Conservation (phyloP, 1,284 basidiomycete species). For the Pholiota adiposa region DNA sequence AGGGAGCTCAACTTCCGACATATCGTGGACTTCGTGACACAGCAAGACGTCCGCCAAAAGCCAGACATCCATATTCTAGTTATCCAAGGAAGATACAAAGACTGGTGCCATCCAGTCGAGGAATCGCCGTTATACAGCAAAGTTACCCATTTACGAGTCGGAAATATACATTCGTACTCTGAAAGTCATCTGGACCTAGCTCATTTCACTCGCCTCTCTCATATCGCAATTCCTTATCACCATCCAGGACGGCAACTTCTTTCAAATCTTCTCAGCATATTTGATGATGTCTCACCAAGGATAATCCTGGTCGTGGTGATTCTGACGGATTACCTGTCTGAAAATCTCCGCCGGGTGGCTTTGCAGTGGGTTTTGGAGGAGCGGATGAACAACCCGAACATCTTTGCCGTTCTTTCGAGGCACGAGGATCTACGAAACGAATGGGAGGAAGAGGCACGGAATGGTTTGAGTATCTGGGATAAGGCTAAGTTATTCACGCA, state of each 20-base stretch:
- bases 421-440: conserved; percentile 16
- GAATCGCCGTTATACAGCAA: conserved; percentile 17
- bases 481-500: conserved; percentile 19
- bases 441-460: conserved; percentile 26
- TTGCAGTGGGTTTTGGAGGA: conserved; percentile 14
- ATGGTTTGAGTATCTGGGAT: conserved; percentile 23
- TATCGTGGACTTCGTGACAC: conserved; percentile 16
- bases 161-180: conserved; percentile 10
- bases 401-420: conserved; percentile 10
- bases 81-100: conserved; percentile 1
- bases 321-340: conserved; percentile 14
- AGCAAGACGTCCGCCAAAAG: conserved; percentile 1
- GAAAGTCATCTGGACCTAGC: conserved; percentile 12
- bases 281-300: conserved; percentile 8
- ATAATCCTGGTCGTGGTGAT: conserved; percentile 22
- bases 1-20: conserved; percentile 23
- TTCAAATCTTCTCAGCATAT: conserved; percentile 11
- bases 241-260: too few relatives aligned
- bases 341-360: conserved; percentile 7
- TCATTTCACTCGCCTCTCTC: conserved; percentile 21
- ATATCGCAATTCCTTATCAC: conserved; percentile 23
- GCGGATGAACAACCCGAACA: conserved; percentile 6
- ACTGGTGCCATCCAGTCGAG: conserved; percentile 5
- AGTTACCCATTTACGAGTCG: conserved; percentile 22
- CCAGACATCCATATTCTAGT: conserved; percentile 16